Evolutionary conservation across 345 rosid species (phyloP).

Genomic region (Eucalyptus curtisii): DNA sequence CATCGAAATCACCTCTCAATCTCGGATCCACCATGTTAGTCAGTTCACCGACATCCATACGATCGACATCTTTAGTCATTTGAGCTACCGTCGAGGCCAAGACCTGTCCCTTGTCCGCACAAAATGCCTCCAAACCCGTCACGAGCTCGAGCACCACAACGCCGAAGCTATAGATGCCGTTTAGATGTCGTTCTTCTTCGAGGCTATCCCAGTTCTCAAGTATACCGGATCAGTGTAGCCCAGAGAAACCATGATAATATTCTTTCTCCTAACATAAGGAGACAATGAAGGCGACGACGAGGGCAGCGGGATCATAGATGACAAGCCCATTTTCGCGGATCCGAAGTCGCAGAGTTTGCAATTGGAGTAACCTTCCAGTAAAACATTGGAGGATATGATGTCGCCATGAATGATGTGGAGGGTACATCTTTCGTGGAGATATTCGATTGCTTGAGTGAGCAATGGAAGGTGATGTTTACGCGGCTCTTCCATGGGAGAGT

Average conservation of each 20-base stretch:
- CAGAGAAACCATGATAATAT: conserved; percentile 53
- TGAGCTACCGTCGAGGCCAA: conserved; percentile 1
- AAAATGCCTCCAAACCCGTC: conserved; percentile 51
- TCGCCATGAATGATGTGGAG: conserved; percentile 80
- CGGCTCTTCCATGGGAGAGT: conserved; percentile 49
- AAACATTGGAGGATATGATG: conserved; percentile 66
- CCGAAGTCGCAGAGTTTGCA: conserved; percentile 87
- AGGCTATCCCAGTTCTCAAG: conserved; percentile 57
- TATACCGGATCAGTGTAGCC: conserved; percentile 77
- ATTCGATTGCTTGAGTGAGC: conserved; percentile 58
- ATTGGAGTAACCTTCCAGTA: conserved; percentile 48
- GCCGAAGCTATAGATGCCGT: conserved; percentile 68
- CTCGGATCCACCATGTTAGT: conserved; percentile 14
- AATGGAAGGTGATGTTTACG: conserved; percentile 51
- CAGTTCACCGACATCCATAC: neutral
- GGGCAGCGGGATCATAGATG: conserved; percentile 30
- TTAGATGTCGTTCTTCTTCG: conserved; percentile 77
- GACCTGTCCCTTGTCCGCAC: conserved; percentile 1
- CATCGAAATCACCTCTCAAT: conserved; percentile 7
- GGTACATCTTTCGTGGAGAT: conserved; percentile 54
- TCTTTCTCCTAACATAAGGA: conserved; percentile 3
- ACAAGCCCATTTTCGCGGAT: conserved; percentile 61
- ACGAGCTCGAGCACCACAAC: conserved; percentile 58
- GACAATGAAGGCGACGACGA: neutral
- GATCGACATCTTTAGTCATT: neutral